Evolutionary conservation across 495 filamentous ascomycete species (phyloP), one percentile per base, ranked within the genome.

Genomic region (Penicillium robsamsonii): DNA sequence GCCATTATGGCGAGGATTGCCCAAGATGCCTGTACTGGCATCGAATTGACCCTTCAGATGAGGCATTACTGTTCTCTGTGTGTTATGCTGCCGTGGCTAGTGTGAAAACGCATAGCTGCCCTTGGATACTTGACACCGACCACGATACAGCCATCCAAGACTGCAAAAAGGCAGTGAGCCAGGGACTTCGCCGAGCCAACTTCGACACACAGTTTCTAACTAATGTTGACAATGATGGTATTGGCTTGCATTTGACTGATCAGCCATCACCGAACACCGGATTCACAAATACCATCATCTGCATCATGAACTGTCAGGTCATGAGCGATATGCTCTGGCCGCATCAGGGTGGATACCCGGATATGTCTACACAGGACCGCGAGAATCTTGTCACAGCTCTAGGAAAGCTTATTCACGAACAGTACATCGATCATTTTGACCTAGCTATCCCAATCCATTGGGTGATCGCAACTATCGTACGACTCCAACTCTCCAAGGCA

Each of bases 261-360:
- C 66, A 81, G 10, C 84, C 87, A 0, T 56, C 67, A 9, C 70
- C 79, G 13, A 74, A 81, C 8, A 53, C 61, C 2, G 83, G 82
- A 5, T 78, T 77, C 7, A 91, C 88, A 10, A 87, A 92, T 53
- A 90, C 90, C 80, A 86, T 87, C 3, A 87, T 91, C 57, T 83
- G 80, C 53, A 72, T 92, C 6, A 81, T 87, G 15, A 75, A 78
- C 1, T 84, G 75, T 54, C 80, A 85, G 52, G 79, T 87, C 7
- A 62, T 74, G 33, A 56, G 56, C 77, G 74, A 60, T 22, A 24
- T 69, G 13, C 52, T 58, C 48, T 62, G 37, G 56, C 46, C 50
- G 30, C 33, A 24, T 33, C 18, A 43, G 47, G 17, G 30, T 31
- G 27, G 41, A 49, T 27, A 6, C 27, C 7, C 27, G 25, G 25